phyloP scores from a whole-genome alignment of 306 rosid genomes.

The Phaseolus lunatus region DNA sequence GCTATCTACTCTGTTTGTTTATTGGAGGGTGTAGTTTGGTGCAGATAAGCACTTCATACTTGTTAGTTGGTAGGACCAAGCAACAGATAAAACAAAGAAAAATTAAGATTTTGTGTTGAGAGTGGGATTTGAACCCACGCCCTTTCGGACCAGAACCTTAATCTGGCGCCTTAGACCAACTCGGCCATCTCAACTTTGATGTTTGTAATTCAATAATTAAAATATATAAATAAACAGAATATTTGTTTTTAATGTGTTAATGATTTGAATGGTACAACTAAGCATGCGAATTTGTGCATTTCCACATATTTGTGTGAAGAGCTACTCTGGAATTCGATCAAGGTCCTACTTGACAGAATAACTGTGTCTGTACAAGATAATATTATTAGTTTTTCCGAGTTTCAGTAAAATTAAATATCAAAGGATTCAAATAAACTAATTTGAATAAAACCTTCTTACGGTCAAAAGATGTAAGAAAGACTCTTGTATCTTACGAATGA shows the following conservation, averaged over 20 bases:
- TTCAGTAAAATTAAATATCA: not conserved
- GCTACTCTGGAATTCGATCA: not conserved
- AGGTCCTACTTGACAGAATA: too few species aligned
- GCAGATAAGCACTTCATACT: slow-evolving; percentile 27
- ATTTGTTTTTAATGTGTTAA: too few species aligned
- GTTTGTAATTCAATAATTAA: accelerated
- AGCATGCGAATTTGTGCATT: not conserved
- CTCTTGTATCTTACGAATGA: not conserved
- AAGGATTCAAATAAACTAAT: not conserved
- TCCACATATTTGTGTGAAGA: not conserved
- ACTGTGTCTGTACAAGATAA: too few species aligned
- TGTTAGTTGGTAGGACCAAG: not conserved
- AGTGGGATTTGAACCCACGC: slow-evolving; percentile 73
- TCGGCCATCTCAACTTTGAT: slow-evolving; percentile 56
- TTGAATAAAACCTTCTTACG: not conserved
- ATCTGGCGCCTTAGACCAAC: slow-evolving; percentile 74
- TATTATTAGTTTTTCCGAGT: not conserved
- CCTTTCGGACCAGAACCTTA: slow-evolving; percentile 74
- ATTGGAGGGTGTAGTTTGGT: slow-evolving; percentile 37
- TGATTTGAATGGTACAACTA: not conserved
- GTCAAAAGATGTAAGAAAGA: not conserved
- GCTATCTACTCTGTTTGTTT: slow-evolving; percentile 12
- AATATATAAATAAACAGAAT: too few species aligned
- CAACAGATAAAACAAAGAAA: too few species aligned
- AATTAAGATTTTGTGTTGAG: slow-evolving; percentile 24